Evolutionary conservation across 2,329 filamentous ascomycete species (phyloP).

Genomic region (Cordyceps tenuipes): DNA sequence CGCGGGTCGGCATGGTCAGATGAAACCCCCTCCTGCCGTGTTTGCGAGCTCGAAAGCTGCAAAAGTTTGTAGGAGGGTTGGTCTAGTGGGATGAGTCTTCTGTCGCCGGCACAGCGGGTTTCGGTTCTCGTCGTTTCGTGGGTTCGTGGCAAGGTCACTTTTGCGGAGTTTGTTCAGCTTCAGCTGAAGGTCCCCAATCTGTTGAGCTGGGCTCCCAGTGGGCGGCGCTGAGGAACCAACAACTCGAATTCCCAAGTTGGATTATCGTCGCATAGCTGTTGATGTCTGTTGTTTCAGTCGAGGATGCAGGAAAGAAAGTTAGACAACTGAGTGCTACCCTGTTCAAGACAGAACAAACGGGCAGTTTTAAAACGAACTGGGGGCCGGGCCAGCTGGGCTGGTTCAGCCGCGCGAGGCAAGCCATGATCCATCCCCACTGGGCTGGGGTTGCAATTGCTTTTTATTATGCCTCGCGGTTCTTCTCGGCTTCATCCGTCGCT

Average conservation of each 20-base stretch:
- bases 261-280: not conserved
- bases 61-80: not conserved
- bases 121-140: not conserved
- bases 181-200: not conserved
- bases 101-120: no score
- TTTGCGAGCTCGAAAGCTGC: not conserved
- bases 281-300: not conserved
- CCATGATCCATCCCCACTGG: constrained; percentile 1
- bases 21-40: not conserved
- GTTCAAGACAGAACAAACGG: not conserved
- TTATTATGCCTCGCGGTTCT: not conserved
- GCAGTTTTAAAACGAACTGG: not conserved
- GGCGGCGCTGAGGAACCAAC: not conserved
- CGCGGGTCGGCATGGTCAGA: not conserved
- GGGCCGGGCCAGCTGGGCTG: constrained; percentile 4
- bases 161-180: not conserved
- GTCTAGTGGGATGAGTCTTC: not conserved
- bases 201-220: not conserved
- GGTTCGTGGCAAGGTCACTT: not conserved
- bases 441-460: not conserved
- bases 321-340: not conserved
- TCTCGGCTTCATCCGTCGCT: no score
- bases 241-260: not conserved
- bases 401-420: constrained; percentile 5
- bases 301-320: not conserved